Conservation (phyloP, 129 eudicot species). For the Kitagawia praeruptora region DNA sequence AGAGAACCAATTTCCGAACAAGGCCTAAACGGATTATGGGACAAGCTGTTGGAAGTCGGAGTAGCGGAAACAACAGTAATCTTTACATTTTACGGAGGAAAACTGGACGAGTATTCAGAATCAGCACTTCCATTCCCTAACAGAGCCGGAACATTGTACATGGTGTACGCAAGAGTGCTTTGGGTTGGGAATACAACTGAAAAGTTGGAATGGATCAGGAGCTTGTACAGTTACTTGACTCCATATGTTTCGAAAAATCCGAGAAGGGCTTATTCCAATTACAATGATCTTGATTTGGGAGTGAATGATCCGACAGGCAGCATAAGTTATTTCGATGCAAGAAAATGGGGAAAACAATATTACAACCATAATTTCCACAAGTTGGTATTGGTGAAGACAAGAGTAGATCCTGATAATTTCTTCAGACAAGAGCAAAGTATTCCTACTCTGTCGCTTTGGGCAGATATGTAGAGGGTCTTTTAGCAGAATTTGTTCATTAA, state of each 20-base stretch:
- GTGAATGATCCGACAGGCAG: not conserved
- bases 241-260: constrained; percentile 3
- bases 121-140: constrained; percentile 9
- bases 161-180: not conserved
- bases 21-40: not conserved
- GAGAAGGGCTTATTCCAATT: constrained; percentile 4
- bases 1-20: not conserved
- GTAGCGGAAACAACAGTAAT: not conserved
- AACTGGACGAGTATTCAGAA: not conserved
- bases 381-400: not conserved
- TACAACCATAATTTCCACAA: constrained; percentile 6
- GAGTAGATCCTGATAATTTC: constrained; percentile 5
- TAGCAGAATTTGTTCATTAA: not conserved
- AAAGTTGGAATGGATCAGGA: constrained; percentile 9
- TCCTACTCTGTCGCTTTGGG: constrained; percentile 6
- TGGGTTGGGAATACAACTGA: not conserved
- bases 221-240: not conserved
- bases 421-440: constrained; percentile 12
- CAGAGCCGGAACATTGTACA: constrained; percentile 8
- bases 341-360: not conserved
- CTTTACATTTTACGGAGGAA: constrained; percentile 5
- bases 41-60: not conserved
- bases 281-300: constrained; percentile 4
- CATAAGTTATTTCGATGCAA: not conserved
- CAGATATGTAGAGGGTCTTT: not conserved